Conservation (phyloP, 78 protist genomes). For the Acrasis kona region DNA sequence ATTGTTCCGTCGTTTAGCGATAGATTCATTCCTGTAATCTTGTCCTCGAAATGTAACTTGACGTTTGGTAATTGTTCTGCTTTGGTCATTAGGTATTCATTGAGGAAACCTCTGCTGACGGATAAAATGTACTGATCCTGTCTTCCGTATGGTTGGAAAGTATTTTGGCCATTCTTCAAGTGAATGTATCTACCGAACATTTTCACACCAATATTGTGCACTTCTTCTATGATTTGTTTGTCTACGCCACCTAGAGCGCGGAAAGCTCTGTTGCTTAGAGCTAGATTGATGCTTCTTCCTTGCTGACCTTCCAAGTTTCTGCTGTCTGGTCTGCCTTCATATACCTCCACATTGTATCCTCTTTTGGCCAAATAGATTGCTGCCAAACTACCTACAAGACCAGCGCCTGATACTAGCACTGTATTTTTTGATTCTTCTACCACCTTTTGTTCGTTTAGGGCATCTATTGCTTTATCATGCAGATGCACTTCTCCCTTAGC, state of each 20-base stretch:
- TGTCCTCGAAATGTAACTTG: constrained; percentile 9
- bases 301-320: background rate
- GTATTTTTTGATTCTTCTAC: background rate
- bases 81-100: constrained; percentile 8
- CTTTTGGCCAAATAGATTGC: constrained; percentile 1
- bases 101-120: constrained; percentile 30
- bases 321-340: constrained; percentile 5
- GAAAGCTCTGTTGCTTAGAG: constrained; percentile 23
- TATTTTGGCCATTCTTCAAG: background rate
- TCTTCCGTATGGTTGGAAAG: background rate
- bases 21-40: background rate
- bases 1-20: constrained; percentile 3
- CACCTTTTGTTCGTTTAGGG: background rate
- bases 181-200: constrained; percentile 38
- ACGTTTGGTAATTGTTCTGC: constrained; percentile 34
- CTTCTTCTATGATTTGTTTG: background rate
- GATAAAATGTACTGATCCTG: constrained; percentile 26
- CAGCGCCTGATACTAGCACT: constrained; percentile 1
- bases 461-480: no score
- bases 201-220: background rate
- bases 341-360: constrained; percentile 2
- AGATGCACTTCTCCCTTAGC: no score
- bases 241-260: constrained; percentile 21
- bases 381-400: constrained; percentile 7
- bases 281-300: constrained; percentile 43